A percentile compares a stretch with the other conserved stretches of the same genome.
Conservation (phyloP, 2,329 filamentous ascomycete genomes). For the Sordariomycetes sp. region DNA sequence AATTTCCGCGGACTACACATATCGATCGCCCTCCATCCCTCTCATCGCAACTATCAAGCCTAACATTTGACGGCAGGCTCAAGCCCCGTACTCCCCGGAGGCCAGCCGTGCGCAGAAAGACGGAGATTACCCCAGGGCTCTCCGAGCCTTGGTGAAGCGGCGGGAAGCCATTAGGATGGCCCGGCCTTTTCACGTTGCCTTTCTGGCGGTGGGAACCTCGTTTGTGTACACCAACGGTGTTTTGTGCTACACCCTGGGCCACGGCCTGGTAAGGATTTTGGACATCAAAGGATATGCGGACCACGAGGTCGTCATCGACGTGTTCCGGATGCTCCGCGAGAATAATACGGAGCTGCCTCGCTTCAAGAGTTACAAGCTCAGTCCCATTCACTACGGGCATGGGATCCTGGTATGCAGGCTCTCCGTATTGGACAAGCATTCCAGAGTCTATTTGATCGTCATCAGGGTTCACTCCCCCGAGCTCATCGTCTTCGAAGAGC, state of each 20-base stretch:
- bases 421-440: neutral
- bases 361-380: constrained; percentile 29
- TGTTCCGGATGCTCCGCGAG: constrained; percentile 24
- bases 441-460: constrained; percentile 27
- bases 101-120: neutral
- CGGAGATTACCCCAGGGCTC: constrained; percentile 4
- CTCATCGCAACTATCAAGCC: neutral
- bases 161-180: constrained; percentile 46
- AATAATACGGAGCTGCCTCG: constrained; percentile 18
- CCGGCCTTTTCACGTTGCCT: constrained; percentile 45
- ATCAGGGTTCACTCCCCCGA: constrained; percentile 31
- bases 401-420: constrained; percentile 40
- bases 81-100: neutral
- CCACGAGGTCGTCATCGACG: constrained; percentile 42
- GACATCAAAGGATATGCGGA: constrained; percentile 35
- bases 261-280: constrained; percentile 37
- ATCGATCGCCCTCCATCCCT: neutral
- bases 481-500: constrained; percentile 24
- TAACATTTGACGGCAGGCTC: neutral
- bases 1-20: neutral
- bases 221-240: constrained; percentile 52
- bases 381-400: constrained; percentile 41
- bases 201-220: constrained; percentile 44
- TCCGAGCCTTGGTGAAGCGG: constrained; percentile 49
- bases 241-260: constrained; percentile 46